Base-by-base conservation (phyloP, 2,329 filamentous ascomycete species). In the Botrytis byssoidea region DNA sequence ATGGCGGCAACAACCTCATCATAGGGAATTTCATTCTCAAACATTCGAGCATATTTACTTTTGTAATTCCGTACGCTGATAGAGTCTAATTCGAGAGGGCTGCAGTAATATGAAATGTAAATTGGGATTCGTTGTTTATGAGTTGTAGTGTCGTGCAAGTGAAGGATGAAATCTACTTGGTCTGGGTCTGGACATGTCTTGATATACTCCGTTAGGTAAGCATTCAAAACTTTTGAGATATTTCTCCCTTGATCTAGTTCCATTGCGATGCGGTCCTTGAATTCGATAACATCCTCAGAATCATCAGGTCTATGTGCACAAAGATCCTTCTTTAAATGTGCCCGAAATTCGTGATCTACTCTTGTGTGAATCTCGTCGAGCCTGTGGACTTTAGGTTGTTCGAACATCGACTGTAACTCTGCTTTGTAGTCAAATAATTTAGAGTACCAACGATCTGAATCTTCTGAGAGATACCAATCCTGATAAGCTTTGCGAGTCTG, bases 61-160 rank as follows among this genome's bases (percentile, higher is more conserved):
- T 81, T 81, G 71, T 80, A 78, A 37, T 79, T 77, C 61, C 77
- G 76, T 20, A 76, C 72, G 16, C 76, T 74, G 16, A 74, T 67
- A 12, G 75, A 74, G 66, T 81, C 79, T 25, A 46, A 66, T 25
- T 74, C 61, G 6, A 51, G 32, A 22, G 71, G 64, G 1, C 71
- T 65, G 72, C 80, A 81, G 68, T 81, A 81, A 73, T 79, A 80
- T 22, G 74, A 65, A 29, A 77, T 72, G 68, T 79, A 80, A 29
- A 78, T 57, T 32, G 74, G 75, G 10, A 77, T 76, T 59, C 79
- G 73, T 40, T 80, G 76, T 71, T 78, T 75, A 14, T 73, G 40
- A 5, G 72, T 78, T 10, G 64, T 76, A 14, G 79, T 74, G 6
- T 65, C 65, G 67, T 80, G 76, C 12, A 74, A 22, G 59, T 51